Base-by-base conservation (phyloP, 2,329 filamentous ascomycete species). In the Penicillium sp. region DNA sequence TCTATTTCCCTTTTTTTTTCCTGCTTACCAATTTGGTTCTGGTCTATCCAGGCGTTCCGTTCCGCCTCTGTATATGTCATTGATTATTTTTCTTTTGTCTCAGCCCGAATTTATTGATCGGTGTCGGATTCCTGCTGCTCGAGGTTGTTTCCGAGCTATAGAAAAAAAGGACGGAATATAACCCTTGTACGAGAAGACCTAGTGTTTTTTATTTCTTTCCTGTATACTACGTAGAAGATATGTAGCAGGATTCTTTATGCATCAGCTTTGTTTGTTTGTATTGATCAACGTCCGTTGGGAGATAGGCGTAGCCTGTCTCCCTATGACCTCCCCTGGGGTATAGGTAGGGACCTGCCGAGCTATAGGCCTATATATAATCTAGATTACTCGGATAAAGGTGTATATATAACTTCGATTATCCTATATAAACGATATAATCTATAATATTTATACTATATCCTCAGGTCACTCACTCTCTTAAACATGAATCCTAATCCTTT, bases 61-160 rank as follows among this genome's bases (percentile, higher is more conserved):
- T 63, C 60, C 67, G 66, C 66, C 68, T 68, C 50, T 74, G 70
- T 73, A 72, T 68, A 73, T 72, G 67, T 64, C 63, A 53, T 65
- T 59, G 51, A 57, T 60, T 59, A 49, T 53, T 59, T 65, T 57
- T 60, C 57, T 53, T 65, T 64, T 66, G 63, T 66, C 60, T 65
- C 27, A 62, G 64, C 50, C 64, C 55, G 54, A 58, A 41, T 52
- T 21, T 21, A 46, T 45, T 49, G 33, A 29, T 59, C 60, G 48
- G 61, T 58, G 60, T 50, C 53, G 31, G 58, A 61, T 64, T 51
- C 46, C 57, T 48, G 40, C 58, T 57, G 57, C 58, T 61, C 51
- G 58, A 13, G 56, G 43, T 62, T 60, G 55, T 46, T 55, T 50
- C 40, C 43, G 23, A 55, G 58, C 59, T 59, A 59, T 60, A 69